phyloP scores from a whole-genome alignment of 2,329 filamentous ascomycete genomes.

The Pseudogymnoascus sp. region DNA sequence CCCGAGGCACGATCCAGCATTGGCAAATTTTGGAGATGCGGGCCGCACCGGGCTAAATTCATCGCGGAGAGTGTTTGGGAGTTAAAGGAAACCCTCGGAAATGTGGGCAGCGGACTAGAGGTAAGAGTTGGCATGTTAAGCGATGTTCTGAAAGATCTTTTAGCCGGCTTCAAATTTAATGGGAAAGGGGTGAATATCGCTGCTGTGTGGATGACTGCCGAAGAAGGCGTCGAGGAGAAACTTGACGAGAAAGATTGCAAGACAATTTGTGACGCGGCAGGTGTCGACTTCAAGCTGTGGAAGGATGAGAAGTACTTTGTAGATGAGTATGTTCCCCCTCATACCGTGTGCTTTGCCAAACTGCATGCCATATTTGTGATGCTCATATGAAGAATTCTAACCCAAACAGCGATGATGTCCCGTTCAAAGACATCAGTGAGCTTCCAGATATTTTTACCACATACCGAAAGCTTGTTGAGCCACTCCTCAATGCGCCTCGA shows the following conservation, averaged over 20 bases:
- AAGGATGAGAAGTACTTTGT: constrained; percentile 71
- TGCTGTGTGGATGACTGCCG: constrained; percentile 66
- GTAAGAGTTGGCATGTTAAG: constrained; percentile 55
- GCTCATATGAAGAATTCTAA: neutral
- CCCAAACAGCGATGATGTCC: constrained; percentile 53
- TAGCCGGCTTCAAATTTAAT: constrained; percentile 40
- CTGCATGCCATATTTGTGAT: neutral
- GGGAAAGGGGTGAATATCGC: constrained; percentile 38
- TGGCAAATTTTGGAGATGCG: constrained; percentile 64
- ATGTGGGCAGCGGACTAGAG: constrained; percentile 50
- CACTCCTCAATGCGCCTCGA: constrained; percentile 57
- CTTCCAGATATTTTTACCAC: constrained; percentile 65
- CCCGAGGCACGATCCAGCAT: constrained; percentile 59
- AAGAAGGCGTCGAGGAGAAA: constrained; percentile 62
- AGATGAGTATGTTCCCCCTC: constrained; percentile 57
- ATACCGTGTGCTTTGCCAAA: neutral
- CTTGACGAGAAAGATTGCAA: constrained; percentile 52
- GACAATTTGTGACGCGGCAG: constrained; percentile 42
- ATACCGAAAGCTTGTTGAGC: constrained; percentile 66
- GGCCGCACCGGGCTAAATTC: constrained; percentile 64
- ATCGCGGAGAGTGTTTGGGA: constrained; percentile 66
- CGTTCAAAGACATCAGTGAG: constrained; percentile 47
- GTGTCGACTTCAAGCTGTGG: constrained; percentile 57
- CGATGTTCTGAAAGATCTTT: constrained; percentile 51
- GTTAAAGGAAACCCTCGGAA: constrained; percentile 54